These are phyloP conservation scores for Scorias spongiosa DNA, from an alignment of 2,329 filamentous ascomycete species.

Conservation along the genomic window DNA sequence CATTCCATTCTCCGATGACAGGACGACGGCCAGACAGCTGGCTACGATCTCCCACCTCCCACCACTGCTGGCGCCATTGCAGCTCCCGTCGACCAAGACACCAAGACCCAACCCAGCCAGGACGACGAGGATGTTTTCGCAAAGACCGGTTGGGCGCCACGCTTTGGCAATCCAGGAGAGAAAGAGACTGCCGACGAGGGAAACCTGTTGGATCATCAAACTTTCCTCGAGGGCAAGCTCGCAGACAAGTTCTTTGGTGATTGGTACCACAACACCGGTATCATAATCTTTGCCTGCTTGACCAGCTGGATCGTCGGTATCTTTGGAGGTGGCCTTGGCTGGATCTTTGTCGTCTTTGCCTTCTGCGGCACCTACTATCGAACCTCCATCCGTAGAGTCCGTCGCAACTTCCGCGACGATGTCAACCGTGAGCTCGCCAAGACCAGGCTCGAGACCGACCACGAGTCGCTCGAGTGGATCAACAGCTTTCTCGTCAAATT, in stretches of 20 bases:
- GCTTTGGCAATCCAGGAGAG: slow-evolving; percentile 55
- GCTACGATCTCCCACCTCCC: slow-evolving; percentile 64
- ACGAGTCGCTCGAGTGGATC: slow-evolving; percentile 94
- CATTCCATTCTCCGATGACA: slow-evolving; percentile 8
- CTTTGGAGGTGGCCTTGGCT: slow-evolving; percentile 78
- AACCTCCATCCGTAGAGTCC: slow-evolving; percentile 82
- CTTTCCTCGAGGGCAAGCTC: slow-evolving; percentile 67
- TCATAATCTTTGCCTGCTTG: slow-evolving; percentile 87
- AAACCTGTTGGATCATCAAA: slow-evolving; percentile 73
- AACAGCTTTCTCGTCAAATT: slow-evolving; percentile 98
- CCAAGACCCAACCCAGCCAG: slow-evolving; percentile 39
- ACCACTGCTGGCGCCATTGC: slow-evolving; percentile 52
- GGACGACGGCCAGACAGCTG: slow-evolving; percentile 52
- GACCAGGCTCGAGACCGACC: slow-evolving; percentile 73
- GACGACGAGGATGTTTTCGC: slow-evolving; percentile 33
- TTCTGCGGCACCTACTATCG: slow-evolving; percentile 89
- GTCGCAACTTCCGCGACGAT: slow-evolving; percentile 92
- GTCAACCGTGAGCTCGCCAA: slow-evolving; percentile 79
- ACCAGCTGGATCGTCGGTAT: slow-evolving; percentile 80
- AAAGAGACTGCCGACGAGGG: slow-evolving; percentile 31
- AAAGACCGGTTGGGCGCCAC: slow-evolving; percentile 73
- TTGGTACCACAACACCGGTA: slow-evolving; percentile 95
- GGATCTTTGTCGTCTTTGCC: slow-evolving; percentile 89
- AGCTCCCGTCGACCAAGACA: slow-evolving; percentile 28
- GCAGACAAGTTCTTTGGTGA: slow-evolving; percentile 89